Base-by-base conservation (phyloP, 2,329 filamentous ascomycete genomes). In the Myriangium duriaei region DNA sequence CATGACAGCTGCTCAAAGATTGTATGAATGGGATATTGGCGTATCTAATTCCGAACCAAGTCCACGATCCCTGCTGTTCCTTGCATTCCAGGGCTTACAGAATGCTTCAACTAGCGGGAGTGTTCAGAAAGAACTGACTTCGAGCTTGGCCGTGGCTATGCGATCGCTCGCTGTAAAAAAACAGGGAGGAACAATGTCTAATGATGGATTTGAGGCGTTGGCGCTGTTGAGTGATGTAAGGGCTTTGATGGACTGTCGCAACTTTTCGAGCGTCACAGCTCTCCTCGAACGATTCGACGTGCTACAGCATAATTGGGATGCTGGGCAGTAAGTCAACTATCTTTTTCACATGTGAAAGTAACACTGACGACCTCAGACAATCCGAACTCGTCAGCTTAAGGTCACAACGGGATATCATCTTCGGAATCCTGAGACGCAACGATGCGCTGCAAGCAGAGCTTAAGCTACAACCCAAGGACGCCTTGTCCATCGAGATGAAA, bases 11-110 rank as follows among this genome's bases (percentile, higher is more conserved):
- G 86, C 87, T 13, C 74, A 83, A 42, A 81, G 80, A 46, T 66
- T 96, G 11, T 86, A 91, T 48, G 80, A 88, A 51, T 98, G 91
- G 91, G 87, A 95, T 53, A 69, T 96, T 13, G 81, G 83, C 11
- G 76, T 78, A 1, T 82, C 86, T 1, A 64, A 69, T 5, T 62
- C 68, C 2, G 72, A 39, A 1, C 11, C 11, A 5, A 37, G 19
- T 11, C n/a, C 38, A 26, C 68, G 78, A 1, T 76, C 79, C 3
- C 78, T 74, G 1, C 64, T 88, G 1, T 95, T 92, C 60, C 81
- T 79, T 49, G 76, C 77, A 0, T 86, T 92, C 42, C 85, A 94
- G 54, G 74, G 76, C 14, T 69, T 95, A 43, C 74, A 84, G 51
- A 76, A 76, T 45, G 76, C 79, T 2, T 64, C 68, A 7, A 72